phyloP scores from a whole-genome alignment of 2,329 filamentous ascomycete species.

The Epicoccum nigrum region DNA sequence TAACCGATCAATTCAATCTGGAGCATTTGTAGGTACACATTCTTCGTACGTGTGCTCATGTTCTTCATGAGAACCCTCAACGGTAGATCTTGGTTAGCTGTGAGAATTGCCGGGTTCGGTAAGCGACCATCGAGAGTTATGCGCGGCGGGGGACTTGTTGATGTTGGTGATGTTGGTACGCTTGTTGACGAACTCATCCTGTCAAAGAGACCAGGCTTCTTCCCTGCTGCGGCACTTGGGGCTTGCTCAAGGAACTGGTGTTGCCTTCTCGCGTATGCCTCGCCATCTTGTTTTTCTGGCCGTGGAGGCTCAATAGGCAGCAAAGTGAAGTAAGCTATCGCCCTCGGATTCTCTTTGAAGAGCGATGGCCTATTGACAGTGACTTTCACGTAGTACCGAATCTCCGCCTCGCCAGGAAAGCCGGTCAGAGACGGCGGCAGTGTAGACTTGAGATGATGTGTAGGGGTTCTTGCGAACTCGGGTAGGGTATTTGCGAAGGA shows the following conservation, averaged over 20 bases:
- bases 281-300: conserved; percentile 68
- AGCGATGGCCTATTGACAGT: conserved; percentile 87
- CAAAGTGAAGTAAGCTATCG: conserved; percentile 71
- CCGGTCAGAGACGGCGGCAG: conserved; percentile 89
- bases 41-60: conserved; percentile 69
- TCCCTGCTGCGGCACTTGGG: conserved; percentile 47
- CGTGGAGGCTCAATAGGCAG: conserved; percentile 91
- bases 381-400: conserved; percentile 94
- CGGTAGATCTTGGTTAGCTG: conserved; percentile 85
- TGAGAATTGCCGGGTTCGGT: conserved; percentile 85
- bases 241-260: conserved; percentile 60
- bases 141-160: conserved; percentile 49
- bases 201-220: conserved; percentile 68
- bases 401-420: conserved; percentile 85
- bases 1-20: conserved; percentile 82
- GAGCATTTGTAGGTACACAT: conserved; percentile 76
- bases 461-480: conserved; percentile 54
- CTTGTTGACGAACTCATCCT: conserved; percentile 35
- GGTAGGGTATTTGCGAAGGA: conserved; percentile 52
- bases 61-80: conserved; percentile 81
- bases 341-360: conserved; percentile 86
- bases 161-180: conserved; percentile 27
- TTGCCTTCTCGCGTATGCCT: conserved; percentile 80
- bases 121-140: conserved; percentile 83
- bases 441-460: conserved; percentile 78